These are phyloP conservation scores for Solanum appendiculatum DNA, from an alignment of 257 asterid species.

Conservation along the genomic window DNA sequence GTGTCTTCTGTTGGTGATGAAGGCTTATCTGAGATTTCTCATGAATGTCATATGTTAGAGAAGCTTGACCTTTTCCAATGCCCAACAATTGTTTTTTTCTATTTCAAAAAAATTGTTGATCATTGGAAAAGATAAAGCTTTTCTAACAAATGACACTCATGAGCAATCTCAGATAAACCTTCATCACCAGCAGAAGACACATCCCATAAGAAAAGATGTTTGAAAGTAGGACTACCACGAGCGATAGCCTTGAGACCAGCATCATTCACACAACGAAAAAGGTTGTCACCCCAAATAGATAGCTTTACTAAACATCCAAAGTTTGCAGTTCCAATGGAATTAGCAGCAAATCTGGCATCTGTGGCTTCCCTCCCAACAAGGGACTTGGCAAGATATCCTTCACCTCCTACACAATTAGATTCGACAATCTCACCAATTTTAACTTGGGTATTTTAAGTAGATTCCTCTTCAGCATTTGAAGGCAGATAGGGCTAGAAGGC, in stretches of 20 bases:
- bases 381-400: conserved; percentile 61
- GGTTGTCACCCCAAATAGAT: conserved; percentile 51
- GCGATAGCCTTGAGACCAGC: conserved; percentile 69
- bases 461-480: too few species aligned
- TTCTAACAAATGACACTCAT: conserved; percentile 53
- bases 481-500: too few species aligned
- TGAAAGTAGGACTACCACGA: conserved; percentile 62
- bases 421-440: conserved; percentile 42
- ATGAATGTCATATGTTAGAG: too few species aligned
- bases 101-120: conserved; percentile 53
- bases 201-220: conserved; percentile 65
- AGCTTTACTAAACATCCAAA: conserved; percentile 93
- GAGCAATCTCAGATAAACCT: conserved; percentile 52
- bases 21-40: too few species aligned
- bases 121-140: conserved; percentile 74
- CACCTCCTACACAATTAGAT: too few species aligned
- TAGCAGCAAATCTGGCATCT: conserved; percentile 77
- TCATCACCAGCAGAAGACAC: conserved; percentile 54
- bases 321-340: conserved; percentile 55
- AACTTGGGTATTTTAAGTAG: too few species aligned
- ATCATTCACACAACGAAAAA: conserved; percentile 48
- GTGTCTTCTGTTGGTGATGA: too few species aligned
- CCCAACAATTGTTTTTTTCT: too few species aligned
- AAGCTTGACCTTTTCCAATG: too few species aligned
- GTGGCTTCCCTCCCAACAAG: conserved; percentile 85